phyloP scores from a whole-genome alignment of 2,329 filamentous ascomycete species.

The Tothia fuscella region DNA sequence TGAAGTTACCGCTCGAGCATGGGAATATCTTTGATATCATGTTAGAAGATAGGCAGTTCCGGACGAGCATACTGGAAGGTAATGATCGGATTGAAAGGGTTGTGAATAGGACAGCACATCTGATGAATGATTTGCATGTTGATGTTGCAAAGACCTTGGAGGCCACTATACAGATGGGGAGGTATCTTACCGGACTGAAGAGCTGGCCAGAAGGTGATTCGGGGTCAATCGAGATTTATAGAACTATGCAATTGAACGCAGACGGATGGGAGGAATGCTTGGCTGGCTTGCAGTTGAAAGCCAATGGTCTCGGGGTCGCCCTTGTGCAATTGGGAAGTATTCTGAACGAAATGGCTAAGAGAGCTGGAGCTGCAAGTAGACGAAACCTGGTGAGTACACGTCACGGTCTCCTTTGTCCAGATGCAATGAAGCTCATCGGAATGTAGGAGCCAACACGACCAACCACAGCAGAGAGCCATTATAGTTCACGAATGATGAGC shows the following conservation, averaged over 20 bases:
- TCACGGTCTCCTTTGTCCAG: no score
- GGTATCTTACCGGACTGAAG: slow-evolving; percentile 59
- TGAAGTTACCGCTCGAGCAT: slow-evolving; percentile 76
- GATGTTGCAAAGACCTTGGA: slow-evolving; percentile 70
- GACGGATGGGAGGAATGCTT: slow-evolving; percentile 82
- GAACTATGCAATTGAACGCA: slow-evolving; percentile 85
- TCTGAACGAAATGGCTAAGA: slow-evolving; percentile 73
- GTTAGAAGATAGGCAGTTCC: slow-evolving; percentile 73
- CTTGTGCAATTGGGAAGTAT: slow-evolving; percentile 64
- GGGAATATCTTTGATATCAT: slow-evolving; percentile 74
- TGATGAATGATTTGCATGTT: slow-evolving; percentile 64
- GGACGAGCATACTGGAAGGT: slow-evolving; percentile 68
- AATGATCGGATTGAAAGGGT: slow-evolving; percentile 90
- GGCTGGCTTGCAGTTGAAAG: slow-evolving; percentile 60
- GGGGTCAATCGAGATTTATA: slow-evolving; percentile 61
- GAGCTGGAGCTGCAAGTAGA: slow-evolving; percentile 71
- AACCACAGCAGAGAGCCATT: no score
- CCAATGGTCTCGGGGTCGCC: slow-evolving; percentile 55
- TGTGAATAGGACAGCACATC: slow-evolving; percentile 61
- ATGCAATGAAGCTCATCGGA: no score
- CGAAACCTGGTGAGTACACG: slow-evolving; percentile 2
- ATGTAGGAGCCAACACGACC: no score
- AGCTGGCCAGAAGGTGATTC: slow-evolving; percentile 45
- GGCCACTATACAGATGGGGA: slow-evolving; percentile 62
- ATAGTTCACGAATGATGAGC: no score